These are phyloP conservation scores for Dendrobium officinale DNA, from an alignment of 106 monocot genomes.

Conservation along the genomic window DNA sequence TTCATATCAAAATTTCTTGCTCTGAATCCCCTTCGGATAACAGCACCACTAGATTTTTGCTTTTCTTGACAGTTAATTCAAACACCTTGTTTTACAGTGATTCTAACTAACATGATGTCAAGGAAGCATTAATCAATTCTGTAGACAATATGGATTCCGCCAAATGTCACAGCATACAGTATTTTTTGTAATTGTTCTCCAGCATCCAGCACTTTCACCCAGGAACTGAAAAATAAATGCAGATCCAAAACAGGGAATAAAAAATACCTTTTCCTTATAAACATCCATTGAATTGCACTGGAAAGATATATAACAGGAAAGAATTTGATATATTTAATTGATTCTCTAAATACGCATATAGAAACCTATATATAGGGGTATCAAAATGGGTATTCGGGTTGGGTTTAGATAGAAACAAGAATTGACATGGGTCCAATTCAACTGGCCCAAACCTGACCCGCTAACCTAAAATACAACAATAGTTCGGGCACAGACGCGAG, in stretches of 20 bases:
- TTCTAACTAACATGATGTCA: constrained; percentile 1
- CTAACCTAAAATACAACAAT: too few species aligned
- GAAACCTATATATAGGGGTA: background rate
- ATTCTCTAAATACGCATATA: background rate
- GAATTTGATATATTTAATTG: background rate
- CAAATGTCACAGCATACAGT: too few species aligned
- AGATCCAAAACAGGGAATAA: background rate
- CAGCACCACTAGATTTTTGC: background rate
- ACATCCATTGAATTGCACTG: background rate
- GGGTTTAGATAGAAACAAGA: too few species aligned
- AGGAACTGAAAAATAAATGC: background rate
- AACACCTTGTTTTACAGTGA: background rate
- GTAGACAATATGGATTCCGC: background rate
- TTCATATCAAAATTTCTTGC: background rate
- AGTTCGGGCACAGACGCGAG: too few species aligned
- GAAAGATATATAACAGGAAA: background rate
- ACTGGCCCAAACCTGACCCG: too few species aligned
- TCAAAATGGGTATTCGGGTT: too few species aligned
- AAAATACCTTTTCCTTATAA: background rate
- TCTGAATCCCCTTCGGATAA: background rate
- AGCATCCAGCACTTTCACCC: background rate
- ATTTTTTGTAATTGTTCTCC: background rate
- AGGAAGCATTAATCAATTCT: background rate
- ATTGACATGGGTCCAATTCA: too few species aligned
- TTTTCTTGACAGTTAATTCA: background rate